Evolutionary conservation across 345 rosid species (phyloP).

Genomic region (Hibiscus mutabilis): DNA sequence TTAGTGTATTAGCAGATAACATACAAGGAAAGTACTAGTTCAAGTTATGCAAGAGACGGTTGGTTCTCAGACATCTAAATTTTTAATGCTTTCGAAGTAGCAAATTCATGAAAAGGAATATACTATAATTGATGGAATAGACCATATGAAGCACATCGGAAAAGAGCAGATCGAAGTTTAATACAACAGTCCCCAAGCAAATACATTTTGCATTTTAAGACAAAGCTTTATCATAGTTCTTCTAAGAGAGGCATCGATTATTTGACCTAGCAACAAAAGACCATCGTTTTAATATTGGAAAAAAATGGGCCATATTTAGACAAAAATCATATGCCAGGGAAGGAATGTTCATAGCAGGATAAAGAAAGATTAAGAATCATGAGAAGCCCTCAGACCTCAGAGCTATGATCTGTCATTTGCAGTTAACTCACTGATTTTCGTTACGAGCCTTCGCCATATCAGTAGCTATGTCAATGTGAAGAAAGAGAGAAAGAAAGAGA

Average conservation of each 20-base stretch:
- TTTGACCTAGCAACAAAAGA: neutral
- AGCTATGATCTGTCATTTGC: constrained; percentile 16
- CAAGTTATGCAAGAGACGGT: no score
- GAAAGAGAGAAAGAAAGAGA: constrained; percentile 1
- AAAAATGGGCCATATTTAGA: neutral
- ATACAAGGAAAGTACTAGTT: neutral
- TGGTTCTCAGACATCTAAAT: no score
- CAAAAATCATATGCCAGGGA: neutral
- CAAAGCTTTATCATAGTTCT: neutral
- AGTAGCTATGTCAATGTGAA: neutral
- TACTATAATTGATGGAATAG: no score
- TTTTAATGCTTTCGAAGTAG: neutral
- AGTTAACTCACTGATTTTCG: constrained; percentile 5
- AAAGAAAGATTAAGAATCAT: neutral
- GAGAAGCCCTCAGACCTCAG: constrained; percentile 26
- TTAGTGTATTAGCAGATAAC: neutral
- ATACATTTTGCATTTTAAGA: neutral
- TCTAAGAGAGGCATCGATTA: neutral
- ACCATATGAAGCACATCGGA: neutral
- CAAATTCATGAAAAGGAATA: neutral
- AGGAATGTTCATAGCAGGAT: neutral
- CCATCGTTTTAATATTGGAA: no score
- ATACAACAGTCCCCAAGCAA: neutral
- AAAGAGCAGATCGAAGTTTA: neutral
- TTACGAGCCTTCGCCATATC: constrained; percentile 1